These are phyloP conservation scores for Tephrocybe sp. DNA, from an alignment of 768 basidiomycete genomes.

Conservation along the genomic window DNA sequence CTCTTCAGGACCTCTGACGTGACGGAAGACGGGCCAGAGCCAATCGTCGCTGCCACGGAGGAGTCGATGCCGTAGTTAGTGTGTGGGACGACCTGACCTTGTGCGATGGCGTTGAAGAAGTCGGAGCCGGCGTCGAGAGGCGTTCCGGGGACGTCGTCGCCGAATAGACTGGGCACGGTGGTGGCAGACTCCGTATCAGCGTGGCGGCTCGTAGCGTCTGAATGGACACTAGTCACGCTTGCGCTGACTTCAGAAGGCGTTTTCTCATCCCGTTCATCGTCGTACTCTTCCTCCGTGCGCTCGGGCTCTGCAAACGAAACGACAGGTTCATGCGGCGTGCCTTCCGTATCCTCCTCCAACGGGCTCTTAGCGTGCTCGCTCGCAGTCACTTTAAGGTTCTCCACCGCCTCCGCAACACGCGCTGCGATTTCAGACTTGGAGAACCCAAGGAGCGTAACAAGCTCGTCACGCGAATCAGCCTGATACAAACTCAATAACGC, in stretches of 20 bases:
- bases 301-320: conserved; percentile 86
- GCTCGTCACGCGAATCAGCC: conserved; percentile 84
- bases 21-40: conserved; percentile 85
- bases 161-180: conserved; percentile 85
- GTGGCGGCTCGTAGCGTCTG: conserved; percentile 57
- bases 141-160: conserved; percentile 70
- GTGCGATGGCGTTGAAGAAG: conserved; percentile 77
- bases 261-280: conserved; percentile 42
- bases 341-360: conserved; percentile 39
- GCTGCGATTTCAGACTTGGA: conserved; percentile 82
- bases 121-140: conserved; percentile 70
- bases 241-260: conserved; percentile 76
- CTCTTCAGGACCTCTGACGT: conserved; percentile 71
- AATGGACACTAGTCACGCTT: conserved; percentile 54
- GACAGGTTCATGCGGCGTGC: conserved; percentile 63
- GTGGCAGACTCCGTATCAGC: conserved; percentile 78
- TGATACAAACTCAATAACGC: conserved; percentile 87
- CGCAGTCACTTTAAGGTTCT: conserved; percentile 57
- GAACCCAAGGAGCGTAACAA: conserved; percentile 88
- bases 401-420: conserved; percentile 80
- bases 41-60: conserved; percentile 91
- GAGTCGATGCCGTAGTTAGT: conserved; percentile 80
- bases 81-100: conserved; percentile 64
- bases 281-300: conserved; percentile 38
- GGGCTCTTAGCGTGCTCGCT: conserved; percentile 28